A percentile compares a stretch with the other conserved stretches of the same genome.
Evolutionary conservation across 192 early-diverging fungal genomes (phyloP).

Genomic region (Coemansia sp.): DNA sequence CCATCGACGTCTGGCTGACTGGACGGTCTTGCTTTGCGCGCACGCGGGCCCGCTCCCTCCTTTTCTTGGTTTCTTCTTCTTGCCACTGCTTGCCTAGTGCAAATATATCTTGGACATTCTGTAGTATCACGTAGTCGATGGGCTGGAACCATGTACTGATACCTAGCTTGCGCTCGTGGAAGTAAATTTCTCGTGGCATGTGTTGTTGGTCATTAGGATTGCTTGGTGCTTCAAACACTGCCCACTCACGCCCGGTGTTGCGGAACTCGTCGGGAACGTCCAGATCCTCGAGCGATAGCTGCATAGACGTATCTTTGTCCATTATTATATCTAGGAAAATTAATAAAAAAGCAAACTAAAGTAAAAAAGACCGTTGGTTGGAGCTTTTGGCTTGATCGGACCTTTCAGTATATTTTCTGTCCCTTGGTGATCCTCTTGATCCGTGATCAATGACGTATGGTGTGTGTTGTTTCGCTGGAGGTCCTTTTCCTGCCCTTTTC

Average conservation of each 20-base stretch:
- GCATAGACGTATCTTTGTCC: not conserved
- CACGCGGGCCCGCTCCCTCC: not conserved
- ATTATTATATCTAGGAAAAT: not conserved
- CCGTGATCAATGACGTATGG: not conserved
- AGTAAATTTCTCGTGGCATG: conserved; percentile 39
- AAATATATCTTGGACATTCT: not conserved
- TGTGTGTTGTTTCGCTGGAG: no score
- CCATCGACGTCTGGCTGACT: not conserved
- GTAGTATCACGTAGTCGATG: conserved; percentile 28
- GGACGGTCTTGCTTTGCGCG: conserved; percentile 34
- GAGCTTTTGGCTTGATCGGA: no score
- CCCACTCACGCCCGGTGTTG: conserved; percentile 39
- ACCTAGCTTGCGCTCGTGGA: conserved; percentile 38
- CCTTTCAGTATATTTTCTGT: no score
- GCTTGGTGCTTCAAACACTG: conserved; percentile 30
- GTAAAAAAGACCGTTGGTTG: no score
- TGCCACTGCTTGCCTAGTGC: conserved; percentile 23
- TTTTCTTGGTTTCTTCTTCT: conserved; percentile 4
- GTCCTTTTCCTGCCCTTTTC: not conserved
- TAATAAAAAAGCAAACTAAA: not conserved
- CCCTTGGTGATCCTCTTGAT: not conserved
- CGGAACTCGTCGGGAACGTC: not conserved
- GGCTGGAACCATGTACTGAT: conserved; percentile 52
- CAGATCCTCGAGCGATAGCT: conserved; percentile 7
- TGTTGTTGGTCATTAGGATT: not conserved